A percentile compares a stretch with the other conserved stretches of the same genome.
Conservation (phyloP, 805 yeast species). For the Barnettozyma vustinii region DNA sequence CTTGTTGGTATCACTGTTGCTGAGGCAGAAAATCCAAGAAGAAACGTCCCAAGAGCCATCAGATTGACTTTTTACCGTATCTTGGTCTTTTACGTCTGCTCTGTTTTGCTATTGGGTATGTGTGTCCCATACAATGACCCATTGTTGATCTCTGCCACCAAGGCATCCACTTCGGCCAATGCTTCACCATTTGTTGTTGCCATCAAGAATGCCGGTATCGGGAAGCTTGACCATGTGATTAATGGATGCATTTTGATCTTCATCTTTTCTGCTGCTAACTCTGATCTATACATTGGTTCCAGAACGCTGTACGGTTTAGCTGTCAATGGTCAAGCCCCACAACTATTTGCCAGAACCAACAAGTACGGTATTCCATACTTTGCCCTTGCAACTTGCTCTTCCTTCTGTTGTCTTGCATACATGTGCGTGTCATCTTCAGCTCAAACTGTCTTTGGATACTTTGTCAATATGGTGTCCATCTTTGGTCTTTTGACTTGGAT, state of each 20-base stretch:
- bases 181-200: constrained; percentile 85
- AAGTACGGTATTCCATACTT: constrained; percentile 66
- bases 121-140: constrained; percentile 62
- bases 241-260: constrained; percentile 75
- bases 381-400: constrained; percentile 43
- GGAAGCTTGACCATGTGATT: constrained; percentile 65
- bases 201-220: constrained; percentile 53
- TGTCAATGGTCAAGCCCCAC: constrained; percentile 70
- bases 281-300: constrained; percentile 73
- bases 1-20: constrained; percentile 46
- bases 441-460: constrained; percentile 56
- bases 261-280: constrained; percentile 78
- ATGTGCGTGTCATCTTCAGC: constrained; percentile 60
- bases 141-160: constrained; percentile 44
- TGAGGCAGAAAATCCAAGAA: constrained; percentile 42
- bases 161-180: constrained; percentile 53
- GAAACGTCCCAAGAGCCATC: constrained; percentile 42
- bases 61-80: constrained; percentile 70
- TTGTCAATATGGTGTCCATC: constrained; percentile 73
- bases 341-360: constrained; percentile 57
- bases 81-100: constrained; percentile 58
- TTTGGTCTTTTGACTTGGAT: constrained; percentile 75
- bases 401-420: constrained; percentile 61
- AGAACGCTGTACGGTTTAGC: constrained; percentile 71
- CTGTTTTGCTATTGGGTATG: constrained; percentile 53